These are phyloP conservation scores for Hepatocystis sp. DNA, from an alignment of 169 alveolate species.

Conservation along the genomic window DNA sequence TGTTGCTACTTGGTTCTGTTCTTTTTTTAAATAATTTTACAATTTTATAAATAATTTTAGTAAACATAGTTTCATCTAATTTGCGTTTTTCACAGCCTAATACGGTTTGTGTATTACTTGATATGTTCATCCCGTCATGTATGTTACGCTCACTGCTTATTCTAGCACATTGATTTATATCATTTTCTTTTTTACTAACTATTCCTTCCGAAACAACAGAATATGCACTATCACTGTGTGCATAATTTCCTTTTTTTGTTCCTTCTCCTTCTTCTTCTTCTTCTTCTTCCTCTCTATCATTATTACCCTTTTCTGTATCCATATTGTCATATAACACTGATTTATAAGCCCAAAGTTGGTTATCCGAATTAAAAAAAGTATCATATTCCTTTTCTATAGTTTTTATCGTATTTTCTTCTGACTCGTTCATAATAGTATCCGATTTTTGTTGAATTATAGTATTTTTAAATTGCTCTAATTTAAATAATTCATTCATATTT, in stretches of 20 bases:
- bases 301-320: not conserved
- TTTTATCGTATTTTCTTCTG: conserved; percentile 16
- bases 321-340: no score
- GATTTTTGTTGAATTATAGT: conserved; percentile 28
- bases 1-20: not conserved
- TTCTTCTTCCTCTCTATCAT: not conserved
- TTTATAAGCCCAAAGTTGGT: no score
- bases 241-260: no score
- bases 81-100: no score
- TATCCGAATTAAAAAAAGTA: conserved; percentile 33
- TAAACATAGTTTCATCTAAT: conserved; percentile 28
- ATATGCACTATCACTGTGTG: not conserved
- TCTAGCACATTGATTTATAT: no score
- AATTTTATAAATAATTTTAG: conserved; percentile 29
- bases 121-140: no score
- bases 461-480: conserved; percentile 66
- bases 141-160: no score
- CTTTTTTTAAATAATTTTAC: conserved; percentile 35
- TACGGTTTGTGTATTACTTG: no score
- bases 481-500: conserved; percentile 51
- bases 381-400: conserved; percentile 44
- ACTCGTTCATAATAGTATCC: not conserved
- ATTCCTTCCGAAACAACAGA: not conserved
- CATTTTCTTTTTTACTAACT: not conserved
- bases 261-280: conserved; percentile 15